Base-by-base conservation (phyloP, 1,139 yeast species). In the Yamadazyma pseudoaaseri region DNA sequence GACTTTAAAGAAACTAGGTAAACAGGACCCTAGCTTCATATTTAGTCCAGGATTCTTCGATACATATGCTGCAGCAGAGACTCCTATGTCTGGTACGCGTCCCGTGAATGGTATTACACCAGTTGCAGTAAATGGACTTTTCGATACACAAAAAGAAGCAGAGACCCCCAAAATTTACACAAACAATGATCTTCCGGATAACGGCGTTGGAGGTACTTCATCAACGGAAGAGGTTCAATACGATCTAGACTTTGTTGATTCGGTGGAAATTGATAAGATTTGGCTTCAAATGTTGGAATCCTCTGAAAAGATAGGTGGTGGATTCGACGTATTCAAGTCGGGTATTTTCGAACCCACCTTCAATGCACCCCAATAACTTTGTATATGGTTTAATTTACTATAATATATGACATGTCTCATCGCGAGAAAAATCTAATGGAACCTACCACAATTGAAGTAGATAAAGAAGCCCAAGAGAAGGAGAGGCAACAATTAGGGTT, bases 281-380 rank as follows among this genome's bases (percentile, higher is more conserved):
- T 68, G 73, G 73, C 41, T 60, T 24, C 68, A 63, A 35, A 54
- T 67, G 50, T 49, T 65, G 14, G 50, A 54, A n/a, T 49, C 58
- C 51, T 64, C 63, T 34, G 52, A 58, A 25, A 66, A 56, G 6
- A 16, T 13, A 3, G 37, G 30, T 6, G 16, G 23, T 21, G 34
- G 31, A 6, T 36, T 31, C 20, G 42, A 38, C 24, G 18, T 40
- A 14, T 34, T 40, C 14, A 32, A 18, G 21, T 18, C 21, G 21
- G 10, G 9, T 18, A 18, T 18, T 18, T 7, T 18, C 10, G 10
- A 18, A 18, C 21, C 21, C 21, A 18, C 21, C n/a, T n/a, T n/a
- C n/a, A n/a, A n/a, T n/a, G n/a, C n/a, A n/a, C n/a, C n/a, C n/a
- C n/a, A n/a, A n/a, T n/a, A n/a, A n/a, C n/a, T n/a, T n/a, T n/a